These are phyloP conservation scores for Alloteropsis angusta DNA, from an alignment of 202 grass and related monocot genomes.

Conservation along the genomic window DNA sequence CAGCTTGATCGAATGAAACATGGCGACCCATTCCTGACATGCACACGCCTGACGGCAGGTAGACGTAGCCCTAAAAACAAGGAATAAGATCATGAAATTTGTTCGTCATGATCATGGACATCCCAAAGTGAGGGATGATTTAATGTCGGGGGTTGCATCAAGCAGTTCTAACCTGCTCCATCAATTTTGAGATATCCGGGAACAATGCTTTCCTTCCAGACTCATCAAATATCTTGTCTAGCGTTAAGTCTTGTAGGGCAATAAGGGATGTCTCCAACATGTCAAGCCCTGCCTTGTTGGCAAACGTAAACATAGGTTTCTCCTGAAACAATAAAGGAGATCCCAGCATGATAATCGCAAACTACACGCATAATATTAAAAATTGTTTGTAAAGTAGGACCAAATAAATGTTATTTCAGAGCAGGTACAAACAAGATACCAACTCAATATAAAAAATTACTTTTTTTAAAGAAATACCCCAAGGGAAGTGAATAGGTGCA, in stretches of 20 bases:
- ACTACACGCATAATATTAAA: not conserved
- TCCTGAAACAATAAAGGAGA: slow-evolving; percentile 31
- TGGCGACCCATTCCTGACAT: slow-evolving; percentile 95
- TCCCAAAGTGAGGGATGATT: not conserved
- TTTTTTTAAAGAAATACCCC: too few species aligned
- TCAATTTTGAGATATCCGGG: slow-evolving; percentile 61
- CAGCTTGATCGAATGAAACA: slow-evolving; percentile 71
- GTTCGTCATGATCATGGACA: not conserved
- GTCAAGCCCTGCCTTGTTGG: slow-evolving; percentile 90
- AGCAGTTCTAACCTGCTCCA: slow-evolving; percentile 62
- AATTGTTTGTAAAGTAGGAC: not conserved
- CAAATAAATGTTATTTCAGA: not conserved
- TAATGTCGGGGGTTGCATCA: not conserved
- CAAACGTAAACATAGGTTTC: slow-evolving; percentile 74
- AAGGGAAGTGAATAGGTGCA: too few species aligned
- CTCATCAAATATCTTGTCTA: slow-evolving; percentile 93
- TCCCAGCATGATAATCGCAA: slow-evolving; percentile 1
- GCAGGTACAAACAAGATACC: not conserved
- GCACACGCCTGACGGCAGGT: slow-evolving; percentile 68
- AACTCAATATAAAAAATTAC: not conserved
- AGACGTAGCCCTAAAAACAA: slow-evolving; percentile 49
- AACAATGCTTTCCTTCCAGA: slow-evolving; percentile 57
- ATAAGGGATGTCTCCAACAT: slow-evolving; percentile 92
- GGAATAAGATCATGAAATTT: not conserved
- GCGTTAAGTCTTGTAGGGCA: slow-evolving; percentile 76